phyloP scores from a whole-genome alignment of 345 rosid genomes.

The Triadica sebifera region DNA sequence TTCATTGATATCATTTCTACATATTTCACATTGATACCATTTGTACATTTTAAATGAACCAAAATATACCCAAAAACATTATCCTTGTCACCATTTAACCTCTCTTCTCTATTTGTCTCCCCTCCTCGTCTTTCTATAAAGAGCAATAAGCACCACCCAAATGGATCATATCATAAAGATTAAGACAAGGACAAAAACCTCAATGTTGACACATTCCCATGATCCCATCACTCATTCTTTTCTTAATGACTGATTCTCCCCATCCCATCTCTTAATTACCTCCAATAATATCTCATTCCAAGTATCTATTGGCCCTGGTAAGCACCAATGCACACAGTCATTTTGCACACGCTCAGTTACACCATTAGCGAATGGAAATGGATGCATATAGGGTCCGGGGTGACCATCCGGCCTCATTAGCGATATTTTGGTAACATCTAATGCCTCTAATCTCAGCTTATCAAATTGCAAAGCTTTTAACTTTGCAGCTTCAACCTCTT shows the following conservation, averaged over 20 bases:
- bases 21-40: not conserved
- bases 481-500: slow-evolving; percentile 56
- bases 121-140: slow-evolving; percentile 6
- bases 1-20: slow-evolving; percentile 14
- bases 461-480: slow-evolving; percentile 19
- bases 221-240: slow-evolving; percentile 18
- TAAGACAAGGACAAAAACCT: too few relatives aligned
- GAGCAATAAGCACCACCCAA: slow-evolving; percentile 8
- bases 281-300: slow-evolving; percentile 83
- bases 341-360: slow-evolving; percentile 70
- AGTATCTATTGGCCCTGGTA: slow-evolving; percentile 91
- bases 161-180: not conserved
- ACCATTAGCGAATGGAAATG: slow-evolving; percentile 74
- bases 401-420: slow-evolving; percentile 83
- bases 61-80: not conserved
- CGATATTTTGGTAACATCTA: slow-evolving; percentile 72
- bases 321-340: slow-evolving; percentile 97
- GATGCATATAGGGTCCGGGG: slow-evolving; percentile 87
- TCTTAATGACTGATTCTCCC: slow-evolving; percentile 26
- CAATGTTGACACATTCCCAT: not conserved
- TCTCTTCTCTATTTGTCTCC: slow-evolving; percentile 7
- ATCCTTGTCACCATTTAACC: slow-evolving; percentile 9
- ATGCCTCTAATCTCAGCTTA: slow-evolving; percentile 52
- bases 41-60: not conserved
- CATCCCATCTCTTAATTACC: slow-evolving; percentile 56